phyloP scores from a whole-genome alignment of 2,329 filamentous ascomycete genomes.

The Clathrospora elynae region DNA sequence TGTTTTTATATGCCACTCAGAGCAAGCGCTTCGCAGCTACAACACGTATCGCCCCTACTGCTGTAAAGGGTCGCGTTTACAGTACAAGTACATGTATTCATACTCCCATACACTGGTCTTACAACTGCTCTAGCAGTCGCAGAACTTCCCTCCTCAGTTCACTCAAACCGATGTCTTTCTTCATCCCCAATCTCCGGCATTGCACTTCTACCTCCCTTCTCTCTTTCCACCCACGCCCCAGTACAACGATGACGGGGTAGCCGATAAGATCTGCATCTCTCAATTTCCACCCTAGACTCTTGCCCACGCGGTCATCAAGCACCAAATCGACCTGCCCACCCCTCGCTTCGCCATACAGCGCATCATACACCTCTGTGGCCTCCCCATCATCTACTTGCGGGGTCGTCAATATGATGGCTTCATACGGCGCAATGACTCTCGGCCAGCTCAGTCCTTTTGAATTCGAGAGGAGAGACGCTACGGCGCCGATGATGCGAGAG shows the following conservation, averaged over 20 bases:
- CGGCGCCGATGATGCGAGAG: conserved; percentile 84
- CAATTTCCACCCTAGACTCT: conserved; percentile 80
- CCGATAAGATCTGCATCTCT: conserved; percentile 88
- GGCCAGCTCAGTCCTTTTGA: conserved; percentile 81
- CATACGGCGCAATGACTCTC: conserved; percentile 80
- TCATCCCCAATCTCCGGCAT: conserved; percentile 70
- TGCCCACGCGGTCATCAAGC: conserved; percentile 53
- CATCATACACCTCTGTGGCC: conserved; percentile 67
- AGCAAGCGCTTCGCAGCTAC: too few species aligned
- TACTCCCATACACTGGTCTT: background rate
- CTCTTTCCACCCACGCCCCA: conserved; percentile 60
- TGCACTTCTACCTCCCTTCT: conserved; percentile 70
- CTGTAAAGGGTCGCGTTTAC: too few species aligned
- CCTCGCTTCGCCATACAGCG: conserved; percentile 45
- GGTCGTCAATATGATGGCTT: conserved; percentile 68
- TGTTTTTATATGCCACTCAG: too few species aligned
- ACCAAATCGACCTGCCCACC: conserved; percentile 28
- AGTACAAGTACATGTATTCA: conserved; percentile 1
- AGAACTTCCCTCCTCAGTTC: conserved; percentile 54
- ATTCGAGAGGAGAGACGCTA: conserved; percentile 77
- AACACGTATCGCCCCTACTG: too few species aligned
- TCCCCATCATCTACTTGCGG: conserved; percentile 53
- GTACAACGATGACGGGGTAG: conserved; percentile 79
- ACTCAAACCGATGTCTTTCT: conserved; percentile 62
- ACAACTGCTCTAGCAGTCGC: conserved; percentile 29